Base-by-base conservation (phyloP, 495 filamentous ascomycete species). In the Tetracladium setigerum region DNA sequence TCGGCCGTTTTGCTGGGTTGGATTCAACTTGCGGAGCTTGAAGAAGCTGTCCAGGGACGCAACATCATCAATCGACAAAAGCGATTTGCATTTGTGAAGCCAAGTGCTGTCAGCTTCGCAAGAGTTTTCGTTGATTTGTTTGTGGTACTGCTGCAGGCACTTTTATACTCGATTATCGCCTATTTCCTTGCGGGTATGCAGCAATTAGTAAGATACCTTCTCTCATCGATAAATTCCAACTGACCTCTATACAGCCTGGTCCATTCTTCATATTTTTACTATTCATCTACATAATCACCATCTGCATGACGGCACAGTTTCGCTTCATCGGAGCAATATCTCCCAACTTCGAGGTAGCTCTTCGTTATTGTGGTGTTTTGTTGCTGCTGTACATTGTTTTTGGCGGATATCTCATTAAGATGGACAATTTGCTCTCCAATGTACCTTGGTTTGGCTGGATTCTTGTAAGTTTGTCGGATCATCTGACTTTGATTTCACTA, bases 251-350 rank as follows among this genome's bases (percentile, higher is more conserved):
- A 22, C 80, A 81, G 1, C 63, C 86, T 4, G 84, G 82, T 2
- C 84, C 89, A 48, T 94, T 90, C 64, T 91, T 94, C 61, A 91
- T 89, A 65, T 84, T 84, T 73, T 70, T 85, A 57, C 67, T 86
- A 35, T 78, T 89, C 56, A 74, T 78, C 1, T 76, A 86, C 49
- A 47, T 74, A 0, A 58, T 84, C 4, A 88, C 84, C 0, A 78
- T 90, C 76, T 78, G 74, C 1, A 84, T 84, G 69, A 87, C 83
- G 53, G 78, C 85, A 0, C 79, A 89, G 52, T 94, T 91, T 64
- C 73, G 87, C 15, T 82, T 78, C 22, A 89, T 92, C 48, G 87
- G 79, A 2, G 79, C 86, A 11, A 62, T 9, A 66, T 91, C 40
- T 80, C 79, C 0, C 86, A 91, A 57, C 87, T 88, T 46, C 79